Conservation (phyloP, 1,139 yeast genomes). For the Eremothecium cymbalariae region DNA sequence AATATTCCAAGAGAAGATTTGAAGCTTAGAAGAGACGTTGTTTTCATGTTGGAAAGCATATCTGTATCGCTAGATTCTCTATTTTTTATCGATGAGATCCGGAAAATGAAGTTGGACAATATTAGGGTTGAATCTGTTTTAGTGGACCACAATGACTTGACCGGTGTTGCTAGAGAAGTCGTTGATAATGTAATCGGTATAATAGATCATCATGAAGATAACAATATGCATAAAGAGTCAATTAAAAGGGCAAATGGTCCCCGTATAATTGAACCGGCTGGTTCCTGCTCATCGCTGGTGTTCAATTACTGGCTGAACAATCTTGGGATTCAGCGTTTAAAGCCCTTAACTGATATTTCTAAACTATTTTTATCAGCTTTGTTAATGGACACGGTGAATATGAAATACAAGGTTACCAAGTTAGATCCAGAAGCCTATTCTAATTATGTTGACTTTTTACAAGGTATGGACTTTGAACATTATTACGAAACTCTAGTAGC, state of each 20-base stretch:
- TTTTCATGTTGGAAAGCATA: constrained; percentile 42
- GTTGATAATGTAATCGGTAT: constrained; percentile 45
- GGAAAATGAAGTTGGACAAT: constrained; percentile 20
- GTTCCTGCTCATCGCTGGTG: constrained; percentile 74
- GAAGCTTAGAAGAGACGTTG: constrained; percentile 61
- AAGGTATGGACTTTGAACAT: constrained; percentile 14
- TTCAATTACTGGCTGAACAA: constrained; percentile 47
- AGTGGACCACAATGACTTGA: constrained; percentile 77
- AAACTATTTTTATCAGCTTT: constrained; percentile 58
- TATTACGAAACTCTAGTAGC: constrained; percentile 39
- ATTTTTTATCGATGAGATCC: constrained; percentile 59
- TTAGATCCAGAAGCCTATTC: constrained; percentile 44
- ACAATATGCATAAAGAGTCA: constrained; percentile 38
- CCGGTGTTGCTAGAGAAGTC: constrained; percentile 39
- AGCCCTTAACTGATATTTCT: constrained; percentile 34
- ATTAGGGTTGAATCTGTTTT: constrained; percentile 40
- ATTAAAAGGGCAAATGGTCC: constrained; percentile 38
- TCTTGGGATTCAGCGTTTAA: constrained; percentile 17
- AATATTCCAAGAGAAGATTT: constrained; percentile 66
- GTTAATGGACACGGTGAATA: constrained; percentile 60
- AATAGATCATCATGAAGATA: constrained; percentile 85
- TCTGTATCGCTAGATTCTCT: constrained; percentile 44
- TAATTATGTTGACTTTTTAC: constrained; percentile 30
- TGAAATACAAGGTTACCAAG: constrained; percentile 49
- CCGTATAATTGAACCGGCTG: constrained; percentile 50